Evolutionary conservation across 2,329 filamentous ascomycete genomes (phyloP), one percentile per base, ranked within the genome.

Genomic region (Plectosphaerella sp.): DNA sequence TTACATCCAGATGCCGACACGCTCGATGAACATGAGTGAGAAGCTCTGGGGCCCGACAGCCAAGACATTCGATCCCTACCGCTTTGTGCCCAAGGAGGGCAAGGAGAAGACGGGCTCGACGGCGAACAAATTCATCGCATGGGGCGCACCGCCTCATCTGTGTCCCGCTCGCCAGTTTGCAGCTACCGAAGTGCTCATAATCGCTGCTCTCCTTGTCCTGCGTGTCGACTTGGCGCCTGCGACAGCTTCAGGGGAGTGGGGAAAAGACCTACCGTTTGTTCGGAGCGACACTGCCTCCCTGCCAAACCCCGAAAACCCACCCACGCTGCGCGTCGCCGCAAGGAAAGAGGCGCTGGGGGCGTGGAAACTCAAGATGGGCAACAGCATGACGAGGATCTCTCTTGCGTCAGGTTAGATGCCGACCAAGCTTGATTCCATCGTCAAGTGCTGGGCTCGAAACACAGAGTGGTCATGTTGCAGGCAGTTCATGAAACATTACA

Each of bases 1-100:
- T 14, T 61, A 63, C 11, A 42, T 72, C 0, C 62, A 66, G 49
- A 66, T 74, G 54, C 71, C 72, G 0, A 63, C 59, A 2, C 33
- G 33, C 5, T 39, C 49, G 4, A 45, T 51, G 7, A 16, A 48
- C 16, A 25, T 37, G 2, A 24, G 28, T 16, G 45, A 45, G 45
- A 24, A 52, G 2, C 59, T 52, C 1, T 68, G 66, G 66, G 64
- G 64, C 1, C 33, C 59, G 1, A 61, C 68, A 36, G 62, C 63
- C 0, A 51, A 51, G 1, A 28, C 41, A 9, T 68, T 68, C 37
- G 52, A 56, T 2, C 59, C 65, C 1, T 53, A 56, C 3, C 64
- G 65, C 9, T 68, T 68, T 55, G 59, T 68, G 28, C 28, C 28
- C 8, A 33, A 33, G 28, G 28, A 47, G 28, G 11, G 8, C 8